Evolutionary conservation across 805 yeast species (phyloP).

Genomic region (Debaryomyces hansenii): DNA sequence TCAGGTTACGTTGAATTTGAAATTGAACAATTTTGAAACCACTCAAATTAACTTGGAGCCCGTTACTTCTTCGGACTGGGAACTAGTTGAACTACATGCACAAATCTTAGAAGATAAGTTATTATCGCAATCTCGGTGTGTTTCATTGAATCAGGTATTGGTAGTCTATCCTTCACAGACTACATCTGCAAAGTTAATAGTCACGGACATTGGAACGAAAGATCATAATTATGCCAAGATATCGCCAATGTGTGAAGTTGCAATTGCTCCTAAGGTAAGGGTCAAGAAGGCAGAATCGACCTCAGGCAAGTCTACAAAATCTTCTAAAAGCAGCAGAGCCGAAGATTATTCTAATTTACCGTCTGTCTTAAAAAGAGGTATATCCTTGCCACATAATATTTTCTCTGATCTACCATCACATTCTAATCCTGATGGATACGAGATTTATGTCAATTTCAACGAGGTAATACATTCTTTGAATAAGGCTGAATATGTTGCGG

Average conservation of each 20-base stretch:
- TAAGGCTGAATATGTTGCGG: slow-evolving; percentile 46
- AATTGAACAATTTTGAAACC: slow-evolving; percentile 51
- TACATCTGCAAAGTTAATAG: slow-evolving; percentile 60
- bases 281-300: slow-evolving; percentile 25
- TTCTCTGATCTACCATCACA: slow-evolving; percentile 20
- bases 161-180: slow-evolving; percentile 66
- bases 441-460: slow-evolving; percentile 47
- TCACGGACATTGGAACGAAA: slow-evolving; percentile 44
- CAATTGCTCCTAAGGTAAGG: slow-evolving; percentile 65
- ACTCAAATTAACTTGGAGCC: slow-evolving; percentile 77
- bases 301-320: slow-evolving; percentile 21
- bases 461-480: slow-evolving; percentile 34
- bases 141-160: slow-evolving; percentile 55
- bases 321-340: slow-evolving; percentile 18
- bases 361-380: slow-evolving; percentile 50
- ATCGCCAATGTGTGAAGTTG: slow-evolving; percentile 64
- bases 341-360: slow-evolving; percentile 29
- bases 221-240: slow-evolving; percentile 51
- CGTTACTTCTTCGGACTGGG: slow-evolving; percentile 80
- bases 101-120: slow-evolving; percentile 70
- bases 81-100: slow-evolving; percentile 80
- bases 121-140: slow-evolving; percentile 78
- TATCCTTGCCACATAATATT: slow-evolving; percentile 53
- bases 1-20: slow-evolving; percentile 41
- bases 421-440: slow-evolving; percentile 30